Conservation (phyloP, 2,329 filamentous ascomycete species). For the Mariannaea sp. region DNA sequence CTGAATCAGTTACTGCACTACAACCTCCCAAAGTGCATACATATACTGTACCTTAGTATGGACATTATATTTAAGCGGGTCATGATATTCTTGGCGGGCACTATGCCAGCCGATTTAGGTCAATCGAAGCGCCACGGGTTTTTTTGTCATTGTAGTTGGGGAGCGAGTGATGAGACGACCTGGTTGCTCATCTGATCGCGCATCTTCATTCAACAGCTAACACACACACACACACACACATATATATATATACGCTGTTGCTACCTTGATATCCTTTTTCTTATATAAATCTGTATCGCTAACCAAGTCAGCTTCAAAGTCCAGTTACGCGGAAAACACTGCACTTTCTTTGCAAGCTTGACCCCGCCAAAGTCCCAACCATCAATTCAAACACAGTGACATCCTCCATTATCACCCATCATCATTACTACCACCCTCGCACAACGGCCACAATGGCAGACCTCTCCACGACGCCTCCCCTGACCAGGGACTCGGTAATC, state of each 20-base stretch:
- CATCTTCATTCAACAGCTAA: not conserved
- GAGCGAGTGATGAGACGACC: not conserved
- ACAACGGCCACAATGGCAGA: conserved; percentile 53
- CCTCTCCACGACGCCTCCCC: conserved; percentile 59
- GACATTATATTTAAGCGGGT: conserved; percentile 19
- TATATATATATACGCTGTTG: not conserved
- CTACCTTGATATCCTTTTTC: no score
- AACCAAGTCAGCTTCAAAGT: no score
- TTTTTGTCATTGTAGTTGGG: conserved; percentile 1
- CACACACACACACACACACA: no score
- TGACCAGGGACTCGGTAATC: conserved; percentile 74
- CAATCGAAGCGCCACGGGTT: not conserved
- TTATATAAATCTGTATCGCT: no score
- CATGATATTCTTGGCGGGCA: conserved; percentile 1
- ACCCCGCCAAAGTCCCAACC: no score
- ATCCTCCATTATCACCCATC: no score
- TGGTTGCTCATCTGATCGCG: not conserved
- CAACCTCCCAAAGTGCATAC: no score
- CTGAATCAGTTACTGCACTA: no score
- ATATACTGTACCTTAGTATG: conserved; percentile 4
- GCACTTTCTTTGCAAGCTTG: no score
- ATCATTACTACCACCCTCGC: not conserved
- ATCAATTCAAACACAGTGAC: no score
- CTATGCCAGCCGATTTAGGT: not conserved
- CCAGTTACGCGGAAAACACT: no score